phyloP scores from a whole-genome alignment of 495 filamentous ascomycete species.

The Cairneyella variabilis region DNA sequence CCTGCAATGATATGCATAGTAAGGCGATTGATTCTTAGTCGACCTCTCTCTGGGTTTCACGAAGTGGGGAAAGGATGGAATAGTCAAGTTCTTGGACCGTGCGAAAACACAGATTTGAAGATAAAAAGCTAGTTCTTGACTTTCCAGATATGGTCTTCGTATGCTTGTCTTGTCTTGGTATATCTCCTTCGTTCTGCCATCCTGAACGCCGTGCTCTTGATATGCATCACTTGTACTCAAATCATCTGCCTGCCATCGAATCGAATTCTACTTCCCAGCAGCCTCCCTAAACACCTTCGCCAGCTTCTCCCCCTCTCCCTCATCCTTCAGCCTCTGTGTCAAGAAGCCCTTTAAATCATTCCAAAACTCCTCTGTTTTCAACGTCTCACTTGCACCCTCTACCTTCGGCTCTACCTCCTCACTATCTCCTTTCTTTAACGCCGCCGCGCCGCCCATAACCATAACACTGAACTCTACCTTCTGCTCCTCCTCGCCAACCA shows the following conservation, averaged over 20 bases:
- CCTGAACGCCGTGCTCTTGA: constrained; percentile 19
- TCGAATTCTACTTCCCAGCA: constrained; percentile 5
- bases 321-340: constrained; percentile 71
- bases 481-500: constrained; percentile 39
- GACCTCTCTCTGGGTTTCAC: not conserved
- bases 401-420: constrained; percentile 37
- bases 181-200: not conserved
- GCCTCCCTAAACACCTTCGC: constrained; percentile 63
- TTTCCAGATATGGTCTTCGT: not conserved
- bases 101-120: constrained; percentile 14
- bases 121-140: constrained; percentile 17
- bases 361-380: constrained; percentile 81
- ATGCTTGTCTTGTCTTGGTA: too few relatives aligned
- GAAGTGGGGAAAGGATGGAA: not conserved
- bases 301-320: constrained; percentile 60
- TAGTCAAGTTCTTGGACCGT: constrained; percentile 3
- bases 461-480: constrained; percentile 77
- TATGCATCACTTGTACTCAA: not conserved
- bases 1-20: constrained; percentile 18
- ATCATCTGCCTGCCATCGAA: not conserved
- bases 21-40: constrained; percentile 11
- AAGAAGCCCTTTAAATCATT: constrained; percentile 78
- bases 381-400: constrained; percentile 52
- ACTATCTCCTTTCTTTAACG: constrained; percentile 20
- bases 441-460: constrained; percentile 68